Percentiles rank a stretch among this genome's conserved stretches.
phyloP scores from a whole-genome alignment of 108 stramenopile genomes.

The Skeletonema tropicum region DNA sequence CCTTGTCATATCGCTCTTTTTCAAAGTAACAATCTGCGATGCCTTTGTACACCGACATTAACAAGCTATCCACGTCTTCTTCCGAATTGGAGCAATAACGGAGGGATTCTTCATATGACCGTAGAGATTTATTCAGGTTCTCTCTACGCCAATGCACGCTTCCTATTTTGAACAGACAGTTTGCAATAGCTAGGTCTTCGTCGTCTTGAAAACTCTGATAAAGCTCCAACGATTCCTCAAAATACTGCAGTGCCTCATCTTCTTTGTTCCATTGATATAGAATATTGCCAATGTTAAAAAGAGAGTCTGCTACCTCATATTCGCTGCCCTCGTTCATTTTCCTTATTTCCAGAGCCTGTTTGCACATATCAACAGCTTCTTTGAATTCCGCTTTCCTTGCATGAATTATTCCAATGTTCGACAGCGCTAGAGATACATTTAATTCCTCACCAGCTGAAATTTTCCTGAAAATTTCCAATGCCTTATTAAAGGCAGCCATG shows the following conservation, averaged over 20 bases:
- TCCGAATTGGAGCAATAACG: slow-evolving; percentile 31
- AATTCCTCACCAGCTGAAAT: slow-evolving; percentile 58
- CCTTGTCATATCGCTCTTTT: slow-evolving; percentile 32
- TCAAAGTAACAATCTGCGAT: slow-evolving; percentile 42
- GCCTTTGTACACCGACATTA: slow-evolving; percentile 35
- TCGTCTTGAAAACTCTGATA: slow-evolving; percentile 27
- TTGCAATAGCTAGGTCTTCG: slow-evolving; percentile 31
- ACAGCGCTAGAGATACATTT: slow-evolving; percentile 66
- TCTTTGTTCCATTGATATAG: slow-evolving; percentile 45
- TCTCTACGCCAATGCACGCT: slow-evolving; percentile 21
- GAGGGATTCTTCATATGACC: slow-evolving; percentile 35
- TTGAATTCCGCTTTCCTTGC: slow-evolving; percentile 32
- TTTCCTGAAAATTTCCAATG: slow-evolving; percentile 57
- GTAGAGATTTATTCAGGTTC: slow-evolving; percentile 31
- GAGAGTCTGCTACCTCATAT: slow-evolving; percentile 64
- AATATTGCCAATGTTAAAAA: slow-evolving; percentile 70
- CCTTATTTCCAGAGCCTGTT: slow-evolving; percentile 40
- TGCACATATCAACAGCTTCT: slow-evolving; percentile 51
- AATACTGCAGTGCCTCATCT: slow-evolving; percentile 37
- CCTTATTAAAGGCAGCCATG: slow-evolving; percentile 61
- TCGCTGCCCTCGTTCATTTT: slow-evolving; percentile 55
- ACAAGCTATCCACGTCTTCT: slow-evolving; percentile 37
- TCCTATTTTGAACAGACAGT: slow-evolving; percentile 33
- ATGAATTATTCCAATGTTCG: slow-evolving; percentile 70
- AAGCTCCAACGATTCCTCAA: slow-evolving; percentile 34